Percentiles rank a stretch among this genome's conserved stretches.
phyloP scores from a whole-genome alignment of 2,329 filamentous ascomycete genomes.

The Fusarium sp. region DNA sequence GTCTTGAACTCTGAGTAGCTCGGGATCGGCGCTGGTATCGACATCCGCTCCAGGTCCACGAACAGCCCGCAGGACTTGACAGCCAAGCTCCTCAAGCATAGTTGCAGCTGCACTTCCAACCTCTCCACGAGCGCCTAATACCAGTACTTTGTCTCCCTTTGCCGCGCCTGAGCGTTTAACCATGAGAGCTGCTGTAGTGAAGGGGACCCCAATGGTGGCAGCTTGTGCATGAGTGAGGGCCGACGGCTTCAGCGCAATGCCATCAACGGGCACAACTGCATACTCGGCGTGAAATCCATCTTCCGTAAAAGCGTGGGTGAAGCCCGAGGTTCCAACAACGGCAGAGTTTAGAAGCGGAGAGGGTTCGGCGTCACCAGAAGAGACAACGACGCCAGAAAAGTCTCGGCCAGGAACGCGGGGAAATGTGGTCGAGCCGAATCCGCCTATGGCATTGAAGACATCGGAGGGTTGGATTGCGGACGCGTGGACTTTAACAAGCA shows the following conservation, averaged over 20 bases:
- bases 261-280: neutral
- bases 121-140: neutral
- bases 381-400: neutral
- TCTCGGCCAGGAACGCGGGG: neutral
- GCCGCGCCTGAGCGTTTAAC: neutral
- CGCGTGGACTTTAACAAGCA: neutral
- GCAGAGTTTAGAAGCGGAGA: neutral
- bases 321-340: neutral
- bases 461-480: neutral
- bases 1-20: neutral
- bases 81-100: neutral
- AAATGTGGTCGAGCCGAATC: neutral
- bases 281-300: constrained; percentile 1
- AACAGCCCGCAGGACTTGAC: neutral
- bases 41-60: neutral
- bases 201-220: neutral
- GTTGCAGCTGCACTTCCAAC: neutral
- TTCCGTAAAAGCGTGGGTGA: neutral
- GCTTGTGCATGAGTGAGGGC: neutral
- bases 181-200: constrained; percentile 1
- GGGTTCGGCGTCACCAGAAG: neutral
- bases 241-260: neutral
- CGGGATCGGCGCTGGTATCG: neutral
- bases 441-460: neutral
- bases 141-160: neutral